Evolutionary conservation across 1,284 basidiomycete species (phyloP).

Genomic region (Moesziomyces sp.): DNA sequence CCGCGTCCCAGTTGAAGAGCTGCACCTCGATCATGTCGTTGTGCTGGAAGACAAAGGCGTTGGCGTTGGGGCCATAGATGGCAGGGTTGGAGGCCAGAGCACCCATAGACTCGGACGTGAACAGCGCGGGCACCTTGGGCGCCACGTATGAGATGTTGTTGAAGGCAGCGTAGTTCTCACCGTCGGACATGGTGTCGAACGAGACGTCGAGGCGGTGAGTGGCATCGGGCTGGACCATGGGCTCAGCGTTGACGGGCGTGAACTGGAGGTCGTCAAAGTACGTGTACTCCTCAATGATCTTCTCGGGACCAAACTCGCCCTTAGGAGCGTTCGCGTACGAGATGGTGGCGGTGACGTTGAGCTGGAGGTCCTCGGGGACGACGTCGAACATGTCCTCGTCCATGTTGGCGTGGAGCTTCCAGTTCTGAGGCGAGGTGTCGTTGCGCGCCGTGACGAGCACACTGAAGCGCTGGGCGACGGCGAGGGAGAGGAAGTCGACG

Average conservation of each 20-base stretch:
- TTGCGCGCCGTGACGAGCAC: slow-evolving; percentile 74
- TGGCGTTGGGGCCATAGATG: slow-evolving; percentile 47
- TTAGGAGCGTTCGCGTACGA: slow-evolving; percentile 43
- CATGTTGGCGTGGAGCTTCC: slow-evolving; percentile 89
- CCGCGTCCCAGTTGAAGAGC: slow-evolving; percentile 66
- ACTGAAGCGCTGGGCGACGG: slow-evolving; percentile 55
- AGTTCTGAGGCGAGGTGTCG: slow-evolving; percentile 80
- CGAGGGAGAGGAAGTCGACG: slow-evolving; percentile 43
- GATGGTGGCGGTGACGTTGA: slow-evolving; percentile 61
- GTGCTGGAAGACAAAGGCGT: slow-evolving; percentile 67
- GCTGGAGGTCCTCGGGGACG: slow-evolving; percentile 54
- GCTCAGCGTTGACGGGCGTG: slow-evolving; percentile 65
- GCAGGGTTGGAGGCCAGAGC: slow-evolving; percentile 66
- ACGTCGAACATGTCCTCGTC: slow-evolving; percentile 72
- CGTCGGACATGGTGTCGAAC: slow-evolving; percentile 70
- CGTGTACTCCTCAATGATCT: slow-evolving; percentile 54
- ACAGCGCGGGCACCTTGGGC: slow-evolving; percentile 56
- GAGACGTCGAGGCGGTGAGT: slow-evolving; percentile 68
- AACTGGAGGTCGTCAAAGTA: slow-evolving; percentile 70
- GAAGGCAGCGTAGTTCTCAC: slow-evolving; percentile 66
- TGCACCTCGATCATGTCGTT: slow-evolving; percentile 54
- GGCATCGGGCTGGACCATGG: slow-evolving; percentile 67
- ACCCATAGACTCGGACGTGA: slow-evolving; percentile 47
- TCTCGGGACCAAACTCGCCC: slow-evolving; percentile 30
- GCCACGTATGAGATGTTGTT: slow-evolving; percentile 72